These are phyloP conservation scores for Mycena pura DNA, from an alignment of 768 basidiomycete genomes.

Conservation along the genomic window DNA sequence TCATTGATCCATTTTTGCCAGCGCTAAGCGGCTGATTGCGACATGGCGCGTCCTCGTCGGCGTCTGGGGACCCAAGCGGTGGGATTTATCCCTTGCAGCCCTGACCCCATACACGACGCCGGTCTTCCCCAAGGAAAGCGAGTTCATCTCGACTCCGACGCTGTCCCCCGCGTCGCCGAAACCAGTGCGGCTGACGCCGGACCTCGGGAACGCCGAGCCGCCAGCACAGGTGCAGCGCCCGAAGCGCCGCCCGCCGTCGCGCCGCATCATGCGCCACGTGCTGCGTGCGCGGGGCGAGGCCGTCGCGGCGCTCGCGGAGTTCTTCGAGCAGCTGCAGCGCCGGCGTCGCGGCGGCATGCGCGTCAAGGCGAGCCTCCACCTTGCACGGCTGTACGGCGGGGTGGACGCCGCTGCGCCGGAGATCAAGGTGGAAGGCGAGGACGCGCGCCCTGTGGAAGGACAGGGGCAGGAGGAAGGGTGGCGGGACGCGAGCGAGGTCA, in stretches of 20 bases:
- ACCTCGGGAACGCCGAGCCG: slow-evolving; percentile 44
- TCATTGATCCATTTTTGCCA: too few species aligned
- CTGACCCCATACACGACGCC: slow-evolving; percentile 78
- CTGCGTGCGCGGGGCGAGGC: slow-evolving; percentile 87
- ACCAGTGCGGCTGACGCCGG: slow-evolving; percentile 31
- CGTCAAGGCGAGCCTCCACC: slow-evolving; percentile 54
- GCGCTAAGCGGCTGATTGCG: slow-evolving; percentile 44
- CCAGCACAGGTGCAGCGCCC: slow-evolving; percentile 45
- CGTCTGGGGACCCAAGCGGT: slow-evolving; percentile 86
- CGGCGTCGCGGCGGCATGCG: slow-evolving; percentile 42
- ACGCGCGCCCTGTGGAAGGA: slow-evolving; percentile 30
- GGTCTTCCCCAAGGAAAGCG: slow-evolving; percentile 66
- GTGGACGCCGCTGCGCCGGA: slow-evolving; percentile 41
- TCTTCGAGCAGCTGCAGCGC: slow-evolving; percentile 70
- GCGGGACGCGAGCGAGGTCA: slow-evolving; percentile 74
- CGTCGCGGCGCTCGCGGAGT: slow-evolving; percentile 71
- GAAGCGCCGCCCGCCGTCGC: slow-evolving; percentile 69
- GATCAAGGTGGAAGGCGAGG: slow-evolving; percentile 31
- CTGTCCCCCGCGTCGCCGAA: slow-evolving; percentile 31
- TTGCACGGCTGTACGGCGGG: slow-evolving; percentile 57
- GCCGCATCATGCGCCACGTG: slow-evolving; percentile 88
- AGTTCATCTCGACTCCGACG: slow-evolving; percentile 66
- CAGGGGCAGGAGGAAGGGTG: slow-evolving; percentile 51
- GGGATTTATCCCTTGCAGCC: slow-evolving; percentile 81
- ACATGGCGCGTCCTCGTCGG: slow-evolving; percentile 98